Evolutionary conservation across 352 stramenopile species (phyloP).

Genomic region (Globisporangium iwayamae): DNA sequence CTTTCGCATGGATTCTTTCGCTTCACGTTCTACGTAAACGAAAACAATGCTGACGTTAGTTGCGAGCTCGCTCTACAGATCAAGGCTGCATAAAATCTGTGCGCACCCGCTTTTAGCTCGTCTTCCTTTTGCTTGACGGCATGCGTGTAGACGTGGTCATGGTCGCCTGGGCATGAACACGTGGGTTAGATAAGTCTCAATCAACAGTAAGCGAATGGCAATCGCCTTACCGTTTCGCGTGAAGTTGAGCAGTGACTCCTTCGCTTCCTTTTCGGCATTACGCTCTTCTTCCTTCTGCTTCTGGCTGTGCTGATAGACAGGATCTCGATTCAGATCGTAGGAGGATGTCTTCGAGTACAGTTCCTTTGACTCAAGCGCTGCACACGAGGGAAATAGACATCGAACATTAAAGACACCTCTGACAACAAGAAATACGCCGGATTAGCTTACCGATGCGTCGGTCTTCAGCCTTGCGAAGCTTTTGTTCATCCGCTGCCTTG

Average conservation of each 20-base stretch:
- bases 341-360: conserved; percentile 37
- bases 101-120: conserved; percentile 17
- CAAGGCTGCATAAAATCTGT: neutral
- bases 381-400: neutral
- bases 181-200: neutral
- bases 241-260: conserved; percentile 27
- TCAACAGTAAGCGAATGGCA: neutral
- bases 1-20: conserved; percentile 32
- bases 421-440: neutral
- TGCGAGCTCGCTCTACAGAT: neutral
- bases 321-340: conserved; percentile 40
- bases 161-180: conserved; percentile 6
- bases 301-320: conserved; percentile 43
- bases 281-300: conserved; percentile 47
- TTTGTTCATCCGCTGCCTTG: conserved; percentile 40
- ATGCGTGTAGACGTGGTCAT: conserved; percentile 19
- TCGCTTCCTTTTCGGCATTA: conserved; percentile 19
- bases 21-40: conserved; percentile 25
- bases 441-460: conserved; percentile 21
- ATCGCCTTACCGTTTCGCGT: conserved; percentile 9
- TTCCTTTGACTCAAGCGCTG: conserved; percentile 29
- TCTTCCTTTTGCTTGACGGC: conserved; percentile 17
- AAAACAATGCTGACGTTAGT: neutral
- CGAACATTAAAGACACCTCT: neutral
- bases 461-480: conserved; percentile 34